phyloP scores from a whole-genome alignment of 768 basidiomycete species.

The Rhizopogon roseolus region DNA sequence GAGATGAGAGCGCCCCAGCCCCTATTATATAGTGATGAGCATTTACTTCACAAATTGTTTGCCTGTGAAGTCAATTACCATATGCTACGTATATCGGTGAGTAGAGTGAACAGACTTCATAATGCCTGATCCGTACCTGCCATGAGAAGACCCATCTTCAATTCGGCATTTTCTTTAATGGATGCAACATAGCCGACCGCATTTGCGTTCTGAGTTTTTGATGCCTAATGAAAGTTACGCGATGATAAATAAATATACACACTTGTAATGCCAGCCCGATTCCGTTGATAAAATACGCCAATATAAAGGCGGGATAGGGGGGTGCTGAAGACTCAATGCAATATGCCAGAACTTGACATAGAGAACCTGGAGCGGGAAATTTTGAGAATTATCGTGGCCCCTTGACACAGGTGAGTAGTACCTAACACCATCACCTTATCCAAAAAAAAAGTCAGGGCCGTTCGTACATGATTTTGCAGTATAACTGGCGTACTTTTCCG shows the following conservation, averaged over 20 bases:
- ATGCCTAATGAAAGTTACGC: not conserved
- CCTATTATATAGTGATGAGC: conserved; percentile 33
- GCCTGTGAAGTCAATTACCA: not conserved
- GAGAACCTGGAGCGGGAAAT: conserved; percentile 34
- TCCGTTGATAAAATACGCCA: conserved; percentile 43
- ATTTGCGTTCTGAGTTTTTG: conserved; percentile 53
- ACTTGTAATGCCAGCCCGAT: conserved; percentile 47
- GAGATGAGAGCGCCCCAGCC: conserved; percentile 60
- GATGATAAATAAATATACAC: not conserved
- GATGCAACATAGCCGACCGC: conserved; percentile 66
- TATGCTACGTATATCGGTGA: not conserved
- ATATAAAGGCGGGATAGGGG: conserved; percentile 60
- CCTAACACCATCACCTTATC: conserved; percentile 36
- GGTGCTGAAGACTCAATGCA: conserved; percentile 48
- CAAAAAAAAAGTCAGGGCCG: not conserved
- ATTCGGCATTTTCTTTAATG: conserved; percentile 47
- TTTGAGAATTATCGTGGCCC: not conserved
- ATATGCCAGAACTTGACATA: conserved; percentile 50
- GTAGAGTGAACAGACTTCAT: not conserved
- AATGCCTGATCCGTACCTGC: conserved; percentile 16
- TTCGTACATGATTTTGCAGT: not conserved
- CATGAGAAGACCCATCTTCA: conserved; percentile 71
- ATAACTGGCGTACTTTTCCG: conserved; percentile 29
- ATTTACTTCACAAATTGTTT: not conserved
- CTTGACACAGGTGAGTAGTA: conserved; percentile 1